Base-by-base conservation (phyloP, 768 basidiomycete genomes). In the Favolaschia claudopus region DNA sequence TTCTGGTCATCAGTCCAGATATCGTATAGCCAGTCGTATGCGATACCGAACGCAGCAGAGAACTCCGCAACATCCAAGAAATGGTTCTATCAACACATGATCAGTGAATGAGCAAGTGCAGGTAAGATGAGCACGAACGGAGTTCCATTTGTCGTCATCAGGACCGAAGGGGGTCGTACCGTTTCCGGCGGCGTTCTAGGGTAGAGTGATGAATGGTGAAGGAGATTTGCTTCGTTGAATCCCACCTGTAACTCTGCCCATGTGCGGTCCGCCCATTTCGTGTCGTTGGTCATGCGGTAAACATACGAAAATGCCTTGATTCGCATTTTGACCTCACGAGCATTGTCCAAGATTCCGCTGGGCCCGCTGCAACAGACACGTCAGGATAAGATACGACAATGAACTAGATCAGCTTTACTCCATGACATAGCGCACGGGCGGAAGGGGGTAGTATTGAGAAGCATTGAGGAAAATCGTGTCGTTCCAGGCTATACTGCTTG, bases 11-110 rank as follows among this genome's bases (percentile, higher is more conserved):
- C 76, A 14, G 84, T 85, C 92, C 91, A 96, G 50, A 83, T 78
- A 51, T 95, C 90, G 73, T 97, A 89, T 29, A 99, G 70, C 97
- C 97, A 99, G 70, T 99, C 97, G 67, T 99, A 99, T 2, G 89
- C 96, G 62, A 95, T 91, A 28, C 84, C 97, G 68, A 89, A 99
- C 5, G 93, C 95, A 24, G 90, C 87, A 17, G 87, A 87, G 63
- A 97, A 82, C 74, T 98, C 96, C n/a, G 89, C 96, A 19, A 85
- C 78, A 72, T 96, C 96, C 42, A 99, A 88, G 85, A 98, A 99
- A 76, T 99, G 97, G n/a, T n/a, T n/a, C n/a, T n/a, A n/a, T n/a
- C n/a, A n/a, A n/a, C n/a, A n/a, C n/a, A n/a, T n/a, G n/a, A n/a
- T n/a, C n/a, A n/a, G n/a, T n/a, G n/a, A n/a, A n/a, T n/a, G n/a